These are phyloP conservation scores for Handroanthus guayacan DNA, from an alignment of 257 asterid genomes.

Conservation along the genomic window DNA sequence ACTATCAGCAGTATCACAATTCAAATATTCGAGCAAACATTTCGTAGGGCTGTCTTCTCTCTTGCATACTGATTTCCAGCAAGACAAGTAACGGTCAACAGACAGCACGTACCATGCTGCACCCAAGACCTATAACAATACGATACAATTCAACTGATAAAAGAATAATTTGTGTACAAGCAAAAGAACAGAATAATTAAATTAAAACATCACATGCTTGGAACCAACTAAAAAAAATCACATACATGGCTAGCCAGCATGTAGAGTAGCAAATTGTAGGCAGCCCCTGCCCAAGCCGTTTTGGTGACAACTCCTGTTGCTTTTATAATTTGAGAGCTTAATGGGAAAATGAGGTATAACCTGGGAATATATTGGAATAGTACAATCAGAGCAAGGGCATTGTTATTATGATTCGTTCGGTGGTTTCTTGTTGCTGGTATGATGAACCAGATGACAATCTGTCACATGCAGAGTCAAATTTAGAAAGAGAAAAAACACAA, in stretches of 20 bases:
- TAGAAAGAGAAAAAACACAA: conserved; percentile 18
- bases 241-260: conserved; percentile 98
- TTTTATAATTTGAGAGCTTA: conserved; percentile 91
- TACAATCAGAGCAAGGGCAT: conserved; percentile 94
- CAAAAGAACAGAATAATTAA: neutral
- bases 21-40: conserved; percentile 69
- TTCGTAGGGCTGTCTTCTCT: conserved; percentile 56
- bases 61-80: conserved; percentile 88
- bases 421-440: conserved; percentile 81
- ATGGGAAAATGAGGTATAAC: conserved; percentile 90
- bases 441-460: conserved; percentile 92
- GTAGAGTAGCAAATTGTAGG: conserved; percentile 88
- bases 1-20: conserved; percentile 48
- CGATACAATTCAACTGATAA: neutral
- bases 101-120: conserved; percentile 96
- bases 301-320: conserved; percentile 98
- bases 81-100: conserved; percentile 84
- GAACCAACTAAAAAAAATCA: conserved; percentile 30
- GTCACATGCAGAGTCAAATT: conserved; percentile 39
- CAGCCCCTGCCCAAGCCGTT: conserved; percentile 99
- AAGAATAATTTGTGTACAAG: neutral
- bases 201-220: conserved; percentile 11
- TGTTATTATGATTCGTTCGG: conserved; percentile 73
- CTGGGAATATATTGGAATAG: conserved; percentile 91
- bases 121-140: conserved; percentile 71